Evolutionary conservation across 305 asterid genomes (phyloP), one percentile per base, ranked within the genome.

Genomic region (Rubia peregrina): DNA sequence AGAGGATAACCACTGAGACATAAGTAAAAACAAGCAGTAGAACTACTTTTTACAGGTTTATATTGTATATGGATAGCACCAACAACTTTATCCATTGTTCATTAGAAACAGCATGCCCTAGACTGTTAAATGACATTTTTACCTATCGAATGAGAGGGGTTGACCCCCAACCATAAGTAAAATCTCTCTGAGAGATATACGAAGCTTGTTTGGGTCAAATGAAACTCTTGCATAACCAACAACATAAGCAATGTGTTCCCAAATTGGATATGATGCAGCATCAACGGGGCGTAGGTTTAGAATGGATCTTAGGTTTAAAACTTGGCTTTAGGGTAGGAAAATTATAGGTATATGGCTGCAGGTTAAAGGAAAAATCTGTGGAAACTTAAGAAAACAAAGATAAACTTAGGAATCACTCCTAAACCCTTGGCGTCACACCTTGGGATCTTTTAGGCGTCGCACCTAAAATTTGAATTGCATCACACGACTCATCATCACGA

Each of bases 211-310:
- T 43, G 76, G 88, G 77, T 88, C 80, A 76, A 91, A 94, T 36
- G 84, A 80, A 70, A 91, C 82, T 65, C 96, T 98, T 1, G 99
- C 96, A 80, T 87, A 87, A 67, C 99, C 98, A 75, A 96, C 99
- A 67, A 96, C 96, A 80, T 95, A 89, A 73, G 99, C 98, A 79
- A 91, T 89, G 36, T 93, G 90, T 8, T 97, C 99, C 99, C 96
- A 89, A 71, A n/a, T n/a, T n/a, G n/a, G n/a, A n/a, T n/a, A n/a
- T n/a, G n/a, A n/a, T n/a, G n/a, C n/a, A n/a, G n/a, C n/a, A n/a
- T n/a, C n/a, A n/a, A n/a, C n/a, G n/a, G n/a, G n/a, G n/a, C n/a
- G n/a, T n/a, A n/a, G n/a, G n/a, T n/a, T n/a, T n/a, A n/a, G n/a
- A n/a, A n/a, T n/a, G n/a, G n/a, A n/a, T n/a, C n/a, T n/a, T n/a